A percentile compares a stretch with the other conserved stretches of the same genome.
These are phyloP conservation scores for Penicillium pancosmium DNA, from an alignment of 495 filamentous ascomycete genomes.

Conservation along the genomic window DNA sequence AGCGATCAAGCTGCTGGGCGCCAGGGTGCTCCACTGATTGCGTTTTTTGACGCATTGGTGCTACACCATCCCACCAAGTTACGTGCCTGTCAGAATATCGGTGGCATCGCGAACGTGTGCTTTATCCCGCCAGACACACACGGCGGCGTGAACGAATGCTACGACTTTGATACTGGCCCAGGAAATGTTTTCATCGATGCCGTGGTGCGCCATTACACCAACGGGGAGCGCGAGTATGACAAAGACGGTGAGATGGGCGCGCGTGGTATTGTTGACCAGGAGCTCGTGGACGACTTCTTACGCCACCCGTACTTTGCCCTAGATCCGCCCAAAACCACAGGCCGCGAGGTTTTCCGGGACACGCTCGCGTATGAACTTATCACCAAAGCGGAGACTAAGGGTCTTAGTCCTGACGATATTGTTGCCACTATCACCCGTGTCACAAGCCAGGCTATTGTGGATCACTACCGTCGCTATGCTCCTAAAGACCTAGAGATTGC, in stretches of 20 bases:
- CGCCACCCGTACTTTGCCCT: constrained; percentile 49
- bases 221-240: constrained; percentile 37
- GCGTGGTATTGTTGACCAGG: constrained; percentile 53
- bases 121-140: constrained; percentile 58
- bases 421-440: constrained; percentile 60
- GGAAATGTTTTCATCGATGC: constrained; percentile 48
- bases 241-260: constrained; percentile 55
- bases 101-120: constrained; percentile 62
- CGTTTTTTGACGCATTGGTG: constrained; percentile 52
- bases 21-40: constrained; percentile 49
- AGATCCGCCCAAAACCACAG: constrained; percentile 59
- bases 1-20: constrained; percentile 49
- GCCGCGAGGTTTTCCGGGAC: constrained; percentile 60
- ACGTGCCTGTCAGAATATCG: constrained; percentile 61
- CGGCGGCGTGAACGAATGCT: constrained; percentile 48
- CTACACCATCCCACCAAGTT: constrained; percentile 59
- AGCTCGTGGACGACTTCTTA: constrained; percentile 56
- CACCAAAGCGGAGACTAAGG: constrained; percentile 41
- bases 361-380: constrained; percentile 52
- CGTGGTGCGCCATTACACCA: constrained; percentile 38
- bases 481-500: constrained; percentile 24
- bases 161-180: constrained; percentile 56
- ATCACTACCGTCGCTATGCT: constrained; percentile 57
- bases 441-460: constrained; percentile 57
- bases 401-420: constrained; percentile 48